These are phyloP conservation scores for Rhizopogon salebrosus DNA, from an alignment of 768 basidiomycete genomes.

Conservation along the genomic window DNA sequence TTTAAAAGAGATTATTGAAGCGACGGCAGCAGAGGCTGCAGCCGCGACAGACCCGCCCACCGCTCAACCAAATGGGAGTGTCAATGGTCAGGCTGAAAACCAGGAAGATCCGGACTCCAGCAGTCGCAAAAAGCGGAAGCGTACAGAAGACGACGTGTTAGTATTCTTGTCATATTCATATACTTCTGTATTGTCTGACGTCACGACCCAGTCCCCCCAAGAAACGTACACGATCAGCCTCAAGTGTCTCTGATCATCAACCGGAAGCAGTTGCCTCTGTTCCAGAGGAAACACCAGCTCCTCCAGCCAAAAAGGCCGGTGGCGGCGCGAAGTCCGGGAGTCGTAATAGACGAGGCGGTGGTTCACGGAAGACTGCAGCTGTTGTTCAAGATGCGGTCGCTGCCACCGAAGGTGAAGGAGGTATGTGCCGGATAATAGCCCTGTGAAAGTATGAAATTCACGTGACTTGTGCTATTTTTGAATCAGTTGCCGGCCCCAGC, in stretches of 20 bases:
- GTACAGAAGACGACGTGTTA: slow-evolving; percentile 68
- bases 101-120: slow-evolving; percentile 45
- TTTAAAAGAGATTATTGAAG: slow-evolving; percentile 70
- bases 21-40: slow-evolving; percentile 67
- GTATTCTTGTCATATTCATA: slow-evolving; percentile 19
- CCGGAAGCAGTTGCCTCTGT: slow-evolving; percentile 33
- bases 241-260: slow-evolving; percentile 58
- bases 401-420: slow-evolving; percentile 56
- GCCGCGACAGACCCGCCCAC: slow-evolving; percentile 40
- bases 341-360: slow-evolving; percentile 26
- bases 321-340: slow-evolving; percentile 18
- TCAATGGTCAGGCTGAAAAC: slow-evolving; percentile 34
- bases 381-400: slow-evolving; percentile 17
- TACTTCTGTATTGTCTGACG: slow-evolving; percentile 8
- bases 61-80: slow-evolving; percentile 30
- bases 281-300: slow-evolving; percentile 35
- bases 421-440: slow-evolving; percentile 30
- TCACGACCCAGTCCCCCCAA: slow-evolving; percentile 38
- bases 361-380: slow-evolving; percentile 21
- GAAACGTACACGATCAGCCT: slow-evolving; percentile 76
- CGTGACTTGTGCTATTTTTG: slow-evolving; percentile 28
- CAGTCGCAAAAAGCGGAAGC: slow-evolving; percentile 68
- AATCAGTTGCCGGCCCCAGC: slow-evolving; percentile 26
- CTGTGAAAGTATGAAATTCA: slow-evolving; percentile 22
- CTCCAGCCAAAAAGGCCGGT: slow-evolving; percentile 22